Percentiles rank a stretch among this genome's conserved stretches.
Conservation (phyloP, 768 basidiomycete species). For the Rhizopogon vesiculosus region DNA sequence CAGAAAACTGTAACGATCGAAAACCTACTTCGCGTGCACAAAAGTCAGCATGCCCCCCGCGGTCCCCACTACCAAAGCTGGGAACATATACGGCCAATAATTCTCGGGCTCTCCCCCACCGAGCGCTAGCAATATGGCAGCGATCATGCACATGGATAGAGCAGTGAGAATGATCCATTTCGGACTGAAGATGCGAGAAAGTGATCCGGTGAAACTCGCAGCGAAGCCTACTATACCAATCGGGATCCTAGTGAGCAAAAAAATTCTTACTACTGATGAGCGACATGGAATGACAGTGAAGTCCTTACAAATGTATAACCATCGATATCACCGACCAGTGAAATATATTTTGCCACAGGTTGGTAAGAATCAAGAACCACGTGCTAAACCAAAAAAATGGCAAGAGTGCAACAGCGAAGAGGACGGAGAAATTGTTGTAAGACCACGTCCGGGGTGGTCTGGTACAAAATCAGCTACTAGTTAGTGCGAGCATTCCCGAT, state of each 20-base stretch:
- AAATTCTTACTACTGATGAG: background rate
- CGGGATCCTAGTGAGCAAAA: constrained; percentile 29
- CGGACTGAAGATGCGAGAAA: constrained; percentile 30
- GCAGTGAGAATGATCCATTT: constrained; percentile 23
- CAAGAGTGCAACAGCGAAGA: constrained; percentile 31
- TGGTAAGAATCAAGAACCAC: constrained; percentile 29
- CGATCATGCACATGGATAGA: constrained; percentile 30
- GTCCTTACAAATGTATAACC: constrained; percentile 34
- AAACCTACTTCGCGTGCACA: constrained; percentile 42
- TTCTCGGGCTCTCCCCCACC: constrained; percentile 32
- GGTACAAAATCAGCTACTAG: too few species aligned
- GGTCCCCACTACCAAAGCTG: constrained; percentile 46
- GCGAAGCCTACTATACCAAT: constrained; percentile 35
- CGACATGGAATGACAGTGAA: constrained; percentile 1
- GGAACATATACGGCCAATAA: constrained; percentile 47
- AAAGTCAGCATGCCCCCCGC: constrained; percentile 41
- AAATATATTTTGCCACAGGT: constrained; percentile 13
- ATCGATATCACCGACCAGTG: constrained; percentile 8
- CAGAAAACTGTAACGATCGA: background rate
- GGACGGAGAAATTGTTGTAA: constrained; percentile 34
- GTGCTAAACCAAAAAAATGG: constrained; percentile 40
- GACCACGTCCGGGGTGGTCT: too few species aligned
- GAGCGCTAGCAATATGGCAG: constrained; percentile 39
- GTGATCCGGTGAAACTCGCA: constrained; percentile 32
- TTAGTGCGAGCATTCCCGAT: too few species aligned